These are phyloP conservation scores for Floccularia luteovirens DNA, from an alignment of 768 basidiomycete genomes.

Conservation along the genomic window DNA sequence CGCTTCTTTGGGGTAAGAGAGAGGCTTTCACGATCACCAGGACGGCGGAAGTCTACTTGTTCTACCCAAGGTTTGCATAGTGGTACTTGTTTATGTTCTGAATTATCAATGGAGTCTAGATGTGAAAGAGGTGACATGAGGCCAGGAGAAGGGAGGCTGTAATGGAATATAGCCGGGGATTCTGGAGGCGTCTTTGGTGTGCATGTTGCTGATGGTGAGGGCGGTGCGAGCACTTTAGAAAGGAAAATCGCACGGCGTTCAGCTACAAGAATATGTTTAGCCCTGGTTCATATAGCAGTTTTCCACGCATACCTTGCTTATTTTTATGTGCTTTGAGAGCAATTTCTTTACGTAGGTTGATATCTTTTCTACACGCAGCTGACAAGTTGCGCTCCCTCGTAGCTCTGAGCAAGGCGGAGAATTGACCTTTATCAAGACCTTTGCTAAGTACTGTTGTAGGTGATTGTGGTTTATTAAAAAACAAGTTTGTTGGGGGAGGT, in stretches of 20 bases:
- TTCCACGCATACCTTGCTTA: slow-evolving; percentile 55
- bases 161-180: slow-evolving; percentile 64
- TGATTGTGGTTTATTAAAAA: slow-evolving; percentile 35
- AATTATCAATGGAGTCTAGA: slow-evolving; percentile 42
- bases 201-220: slow-evolving; percentile 48
- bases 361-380: slow-evolving; percentile 31
- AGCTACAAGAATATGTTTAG: slow-evolving; percentile 26
- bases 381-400: slow-evolving; percentile 48
- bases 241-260: slow-evolving; percentile 73
- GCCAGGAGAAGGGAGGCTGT: slow-evolving; percentile 61
- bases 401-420: slow-evolving; percentile 55
- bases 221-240: slow-evolving; percentile 63
- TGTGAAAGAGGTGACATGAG: slow-evolving; percentile 55
- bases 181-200: slow-evolving; percentile 62
- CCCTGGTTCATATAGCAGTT: not conserved
- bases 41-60: slow-evolving; percentile 54
- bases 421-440: slow-evolving; percentile 56
- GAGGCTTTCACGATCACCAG: slow-evolving; percentile 12
- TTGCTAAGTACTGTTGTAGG: slow-evolving; percentile 31
- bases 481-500: slow-evolving; percentile 41
- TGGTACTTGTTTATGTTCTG: slow-evolving; percentile 13
- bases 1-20: slow-evolving; percentile 6
- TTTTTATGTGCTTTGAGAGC: slow-evolving; percentile 64
- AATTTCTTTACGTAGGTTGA: slow-evolving; percentile 68
- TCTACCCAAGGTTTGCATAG: slow-evolving; percentile 49